Evolutionary conservation across 768 basidiomycete genomes (phyloP).

Genomic region (Trametes meyenii): DNA sequence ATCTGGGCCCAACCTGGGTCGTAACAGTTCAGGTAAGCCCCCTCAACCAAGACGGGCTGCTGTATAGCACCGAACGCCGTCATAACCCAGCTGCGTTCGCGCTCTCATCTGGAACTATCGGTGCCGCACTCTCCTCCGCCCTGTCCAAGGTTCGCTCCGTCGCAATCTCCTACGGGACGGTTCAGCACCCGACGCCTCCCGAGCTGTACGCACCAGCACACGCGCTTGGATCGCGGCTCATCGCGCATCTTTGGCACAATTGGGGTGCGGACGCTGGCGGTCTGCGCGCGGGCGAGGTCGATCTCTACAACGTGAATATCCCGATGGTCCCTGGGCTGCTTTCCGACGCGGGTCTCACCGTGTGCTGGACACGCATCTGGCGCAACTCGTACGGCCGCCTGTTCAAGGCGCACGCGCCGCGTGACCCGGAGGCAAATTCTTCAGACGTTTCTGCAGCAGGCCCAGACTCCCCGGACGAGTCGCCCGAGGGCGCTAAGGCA

Average conservation of each 20-base stretch:
- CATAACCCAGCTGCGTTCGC: constrained; percentile 70
- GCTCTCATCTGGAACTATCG: constrained; percentile 90
- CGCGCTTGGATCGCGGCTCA: constrained; percentile 63
- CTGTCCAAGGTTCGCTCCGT: constrained; percentile 75
- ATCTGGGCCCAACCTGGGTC: constrained; percentile 84
- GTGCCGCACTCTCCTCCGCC: constrained; percentile 83
- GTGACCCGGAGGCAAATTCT: constrained; percentile 26
- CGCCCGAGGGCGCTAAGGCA: constrained; percentile 20
- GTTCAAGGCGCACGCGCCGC: constrained; percentile 57
- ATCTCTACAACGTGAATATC: constrained; percentile 87
- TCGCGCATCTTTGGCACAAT: constrained; percentile 75
- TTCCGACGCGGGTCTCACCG: constrained; percentile 58
- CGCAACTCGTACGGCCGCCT: constrained; percentile 81
- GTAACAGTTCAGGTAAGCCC: constrained; percentile 75
- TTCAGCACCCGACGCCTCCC: constrained; percentile 67
- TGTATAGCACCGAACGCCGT: background rate
- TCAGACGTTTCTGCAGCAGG: constrained; percentile 40
- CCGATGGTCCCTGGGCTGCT: constrained; percentile 74
- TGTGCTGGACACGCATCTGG: constrained; percentile 86
- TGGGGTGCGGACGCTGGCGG: constrained; percentile 77
- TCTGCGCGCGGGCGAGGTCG: constrained; percentile 64
- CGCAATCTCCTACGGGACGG: constrained; percentile 86
- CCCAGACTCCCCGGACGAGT: constrained; percentile 43
- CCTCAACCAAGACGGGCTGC: background rate
- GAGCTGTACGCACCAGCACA: constrained; percentile 73